phyloP scores from a whole-genome alignment of 768 basidiomycete species.

The Roridomyces roridus region DNA sequence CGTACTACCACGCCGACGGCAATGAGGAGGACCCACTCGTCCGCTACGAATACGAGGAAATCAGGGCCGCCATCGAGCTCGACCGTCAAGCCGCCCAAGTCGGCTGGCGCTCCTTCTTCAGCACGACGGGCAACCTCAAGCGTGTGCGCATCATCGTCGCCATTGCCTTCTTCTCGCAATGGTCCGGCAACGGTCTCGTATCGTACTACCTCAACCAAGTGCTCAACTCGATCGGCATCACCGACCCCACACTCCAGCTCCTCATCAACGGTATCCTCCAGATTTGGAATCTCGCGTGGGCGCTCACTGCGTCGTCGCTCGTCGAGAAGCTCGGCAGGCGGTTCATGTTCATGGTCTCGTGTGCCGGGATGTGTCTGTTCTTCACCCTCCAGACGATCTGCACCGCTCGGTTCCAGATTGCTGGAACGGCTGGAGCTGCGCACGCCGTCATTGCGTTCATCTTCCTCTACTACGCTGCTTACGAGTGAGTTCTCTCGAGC shows the following conservation, averaged over 20 bases:
- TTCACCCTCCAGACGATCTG: constrained; percentile 74
- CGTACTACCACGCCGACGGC: constrained; percentile 85
- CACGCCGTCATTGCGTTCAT: constrained; percentile 84
- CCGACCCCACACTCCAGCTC: constrained; percentile 61
- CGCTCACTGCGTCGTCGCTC: constrained; percentile 59
- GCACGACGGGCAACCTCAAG: constrained; percentile 72
- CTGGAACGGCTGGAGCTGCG: constrained; percentile 49
- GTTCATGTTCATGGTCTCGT: constrained; percentile 69
- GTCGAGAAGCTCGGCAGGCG: constrained; percentile 75
- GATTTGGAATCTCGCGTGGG: constrained; percentile 79
- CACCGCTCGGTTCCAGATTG: constrained; percentile 60
- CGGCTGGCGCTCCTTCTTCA: constrained; percentile 73
- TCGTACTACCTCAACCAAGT: constrained; percentile 84
- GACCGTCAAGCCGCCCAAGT: constrained; percentile 66
- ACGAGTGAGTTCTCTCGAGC: constrained; percentile 59
- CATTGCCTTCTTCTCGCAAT: constrained; percentile 84
- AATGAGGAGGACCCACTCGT: constrained; percentile 71
- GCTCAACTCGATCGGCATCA: constrained; percentile 72
- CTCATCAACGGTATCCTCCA: constrained; percentile 88
- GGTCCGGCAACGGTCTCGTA: constrained; percentile 86
- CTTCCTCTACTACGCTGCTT: constrained; percentile 81
- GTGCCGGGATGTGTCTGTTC: constrained; percentile 64
- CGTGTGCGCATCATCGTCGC: constrained; percentile 81
- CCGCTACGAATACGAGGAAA: constrained; percentile 79
- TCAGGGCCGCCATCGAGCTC: constrained; percentile 76